Base-by-base conservation (phyloP, 306 rosid genomes). In the Oemleria cerasiformis region DNA sequence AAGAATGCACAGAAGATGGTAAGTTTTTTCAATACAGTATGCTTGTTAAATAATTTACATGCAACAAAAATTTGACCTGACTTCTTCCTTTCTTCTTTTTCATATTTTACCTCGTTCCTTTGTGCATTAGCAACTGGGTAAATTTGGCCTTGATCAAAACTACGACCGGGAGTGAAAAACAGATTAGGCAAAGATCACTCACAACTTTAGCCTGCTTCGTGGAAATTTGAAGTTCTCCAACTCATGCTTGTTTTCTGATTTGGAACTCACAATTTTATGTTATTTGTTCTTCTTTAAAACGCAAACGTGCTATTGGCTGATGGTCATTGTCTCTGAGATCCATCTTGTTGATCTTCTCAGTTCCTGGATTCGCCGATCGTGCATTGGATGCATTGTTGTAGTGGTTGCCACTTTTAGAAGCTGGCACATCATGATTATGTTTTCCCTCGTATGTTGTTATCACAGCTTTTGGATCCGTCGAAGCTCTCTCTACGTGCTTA, bases 391-490 rank as follows among this genome's bases (percentile, higher is more conserved):
- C 76, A 25, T 65, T 80, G 43, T 68, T 83, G 14, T 88, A 75
- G 84, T 87, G 97, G 84, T 92, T 87, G 79, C 81, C 78, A 44
- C 68, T 80, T 84, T 76, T 92, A 53, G 95, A 87, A 13, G 89
- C 91, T 7, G 98, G 98, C n/a, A 92, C 91, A 17, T 92, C 88
- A 70, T 92, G 98, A 50, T 84, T 92, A 68, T 92, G 98, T 75
- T 88, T 92, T 8, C 98, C 96, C 79, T 92, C 98, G 3, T 92
- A 92, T 21, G 98, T 88, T 65, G 98, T 90, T 75, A 92, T 90
- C 60, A 92, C 96, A 36, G 95, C 98, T 84, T 90, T 92, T 9
- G 86, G 92, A 77, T 92, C 98, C 0, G 91, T 71, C 0, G 98
- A 84, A 48, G 96, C 98, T 71, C 98, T 88, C 83, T 92, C 98